A percentile compares a stretch with the other conserved stretches of the same genome.
Evolutionary conservation across 208 protist genomes (phyloP).

Genomic region (Trypanosoma grayi): DNA sequence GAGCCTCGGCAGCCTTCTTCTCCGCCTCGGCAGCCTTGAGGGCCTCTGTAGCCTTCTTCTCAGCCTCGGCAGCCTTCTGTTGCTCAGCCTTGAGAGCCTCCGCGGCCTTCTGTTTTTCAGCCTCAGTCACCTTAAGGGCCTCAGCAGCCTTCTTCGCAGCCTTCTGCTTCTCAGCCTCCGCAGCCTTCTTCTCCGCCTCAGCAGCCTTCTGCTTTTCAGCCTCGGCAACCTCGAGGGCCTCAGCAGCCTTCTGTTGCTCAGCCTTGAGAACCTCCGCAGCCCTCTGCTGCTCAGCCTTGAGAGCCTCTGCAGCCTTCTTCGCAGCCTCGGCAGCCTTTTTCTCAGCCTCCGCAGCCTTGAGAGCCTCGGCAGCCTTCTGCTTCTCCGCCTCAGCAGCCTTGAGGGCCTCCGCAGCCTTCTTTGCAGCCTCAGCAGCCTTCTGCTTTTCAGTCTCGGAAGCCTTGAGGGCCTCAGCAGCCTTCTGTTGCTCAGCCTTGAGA

Average conservation of each 20-base stretch:
- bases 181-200: background rate
- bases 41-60: background rate
- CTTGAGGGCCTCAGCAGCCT: slow-evolving; percentile 1
- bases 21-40: background rate
- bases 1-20: background rate
- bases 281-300: slow-evolving; percentile 10
- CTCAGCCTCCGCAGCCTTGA: background rate
- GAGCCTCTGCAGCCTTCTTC: background rate
- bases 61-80: background rate
- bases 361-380: background rate
- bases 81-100: background rate
- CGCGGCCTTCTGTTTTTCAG: slow-evolving; percentile 6
- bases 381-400: background rate
- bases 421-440: background rate
- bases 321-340: background rate
- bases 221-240: background rate
- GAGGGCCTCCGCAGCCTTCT: background rate
- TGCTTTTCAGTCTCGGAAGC: slow-evolving; percentile 1
- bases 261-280: background rate
- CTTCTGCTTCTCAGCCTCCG: slow-evolving; percentile 9
- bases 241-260: background rate
- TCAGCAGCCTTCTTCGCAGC: slow-evolving; percentile 2
- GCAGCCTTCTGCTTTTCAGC: slow-evolving; percentile 10
- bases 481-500: slow-evolving; percentile 2
- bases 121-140: slow-evolving; percentile 8